Base-by-base conservation (phyloP, 257 asterid species). In the Coffea canephora region DNA sequence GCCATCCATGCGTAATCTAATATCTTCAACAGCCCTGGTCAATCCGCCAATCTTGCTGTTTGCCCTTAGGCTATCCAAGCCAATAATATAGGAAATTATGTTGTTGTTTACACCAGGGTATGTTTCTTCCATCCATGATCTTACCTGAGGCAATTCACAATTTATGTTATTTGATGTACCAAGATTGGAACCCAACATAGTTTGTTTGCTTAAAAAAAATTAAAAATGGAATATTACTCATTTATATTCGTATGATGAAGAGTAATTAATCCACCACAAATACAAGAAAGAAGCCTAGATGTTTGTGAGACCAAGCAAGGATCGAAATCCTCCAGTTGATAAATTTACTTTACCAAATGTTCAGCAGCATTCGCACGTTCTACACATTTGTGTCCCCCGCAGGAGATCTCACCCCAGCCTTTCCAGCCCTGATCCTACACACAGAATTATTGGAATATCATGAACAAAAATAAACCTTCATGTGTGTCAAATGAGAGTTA, bases 341-440 rank as follows among this genome's bases (percentile, higher is more conserved):
- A 50, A 8, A 76, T 78, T 73, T n/a, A 25, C n/a, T 64, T 74
- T 86, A 96, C 99, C 97, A 96, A 82, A 89, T 80, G 90, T 57
- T 91, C 98, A 83, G 98, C 99, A 89, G 97, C 97, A 84, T 88
- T 85, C 59, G 97, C 98, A 45, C 99, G 97, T 82, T 87, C 89
- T 39, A 89, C 77, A 75, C 94, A 88, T 79, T 86, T 91, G 86
- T 71, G 73, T 78, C 98, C 99, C 49, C 99, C 99, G 46, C 94
- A 96, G 72, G 99, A 96, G 72, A 96, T 94, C 86, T 96, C 98
- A 84, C 98, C 99, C 98, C 98, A 96, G 79, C 96, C 97, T 89
- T 96, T 96, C 99, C 99, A 96, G 72, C 99, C 99, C 80, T 81
- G 16, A 66, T 87, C 94, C 99, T 96, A 88, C 69, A 81, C 81